Evolutionary conservation across 2,329 filamentous ascomycete genomes (phyloP).

Genomic region (Aureobasidium musti): DNA sequence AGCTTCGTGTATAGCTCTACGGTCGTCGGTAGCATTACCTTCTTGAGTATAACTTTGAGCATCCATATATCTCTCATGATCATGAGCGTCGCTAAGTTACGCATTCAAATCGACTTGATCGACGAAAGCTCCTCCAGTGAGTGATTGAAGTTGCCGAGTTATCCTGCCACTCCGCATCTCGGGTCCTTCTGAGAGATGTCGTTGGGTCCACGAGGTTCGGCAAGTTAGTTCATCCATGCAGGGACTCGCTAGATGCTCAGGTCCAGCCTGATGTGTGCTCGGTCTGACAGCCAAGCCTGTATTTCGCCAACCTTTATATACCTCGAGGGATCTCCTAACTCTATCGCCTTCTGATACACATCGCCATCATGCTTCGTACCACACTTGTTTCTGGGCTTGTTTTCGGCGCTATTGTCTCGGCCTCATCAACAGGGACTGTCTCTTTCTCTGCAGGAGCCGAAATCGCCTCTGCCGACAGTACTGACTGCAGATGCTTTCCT

Average conservation of each 20-base stretch:
- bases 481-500: conserved; percentile 42
- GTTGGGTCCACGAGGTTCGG: conserved; percentile 4
- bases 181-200: neutral
- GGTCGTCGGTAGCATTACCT: neutral
- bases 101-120: neutral
- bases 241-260: neutral
- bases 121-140: no score
- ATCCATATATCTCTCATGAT: neutral
- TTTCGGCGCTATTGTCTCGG: neutral
- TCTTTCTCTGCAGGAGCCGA: neutral
- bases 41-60: neutral
- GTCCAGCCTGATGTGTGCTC: neutral
- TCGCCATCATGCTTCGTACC: neutral
- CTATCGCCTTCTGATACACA: neutral
- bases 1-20: neutral
- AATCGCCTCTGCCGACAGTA: neutral
- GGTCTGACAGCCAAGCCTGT: neutral
- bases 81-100: neutral
- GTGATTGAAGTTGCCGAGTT: neutral
- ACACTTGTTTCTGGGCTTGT: neutral
- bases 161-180: neutral
- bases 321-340: neutral
- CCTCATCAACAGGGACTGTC: neutral
- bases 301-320: neutral
- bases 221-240: neutral